Evolutionary conservation across 805 yeast species (phyloP), one percentile per base, ranked within the genome.

Genomic region (Suhomyces sp.): DNA sequence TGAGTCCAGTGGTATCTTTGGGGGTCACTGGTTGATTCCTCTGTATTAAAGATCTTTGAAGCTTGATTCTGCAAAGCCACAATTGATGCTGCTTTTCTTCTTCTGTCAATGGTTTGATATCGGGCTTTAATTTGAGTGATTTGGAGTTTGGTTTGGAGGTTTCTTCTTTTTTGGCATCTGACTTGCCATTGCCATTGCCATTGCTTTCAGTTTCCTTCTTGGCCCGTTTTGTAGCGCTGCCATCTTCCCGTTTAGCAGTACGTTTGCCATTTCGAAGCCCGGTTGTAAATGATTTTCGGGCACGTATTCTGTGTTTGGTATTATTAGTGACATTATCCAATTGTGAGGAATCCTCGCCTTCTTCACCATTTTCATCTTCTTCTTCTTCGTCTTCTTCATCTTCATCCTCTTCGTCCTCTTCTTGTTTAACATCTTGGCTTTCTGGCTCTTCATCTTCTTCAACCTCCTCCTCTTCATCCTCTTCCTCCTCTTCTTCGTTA

Each of bases 21-120:
- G 77, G 76, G 0, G 75, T 71, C 20, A 61, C 66, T 5, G 76
- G 72, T 53, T 69, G 75, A 46, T 66, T 67, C 59, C 83, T 57
- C 58, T 79, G 82, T 45, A 80, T 68, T 24, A 80, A 65, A 7
- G 81, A 73, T 57, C 76, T 67, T 62, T 80, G 84, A 43, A 80
- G 68, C 53, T 71, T 73, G 44, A 74, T 73, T 35, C 84, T 69
- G 57, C 81, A 78, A 5, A 71, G 64, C 79, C 79, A 76, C 47
- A 76, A 65, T 58, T 75, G 78, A 46, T 74, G 77, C 48, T 71
- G 72, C 54, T 69, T 70, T 51, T 76, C 80, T 43, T 73, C 75
- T 15, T 72, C 75, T 8, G 70, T 62, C 46, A 56, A 47, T 17
- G 58, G 56, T 25, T 59, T 58, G 37, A 59, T 12, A 20, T 49